These are phyloP conservation scores for Endoconidiophora polonica DNA, from an alignment of 2,329 filamentous ascomycete genomes.

Conservation along the genomic window DNA sequence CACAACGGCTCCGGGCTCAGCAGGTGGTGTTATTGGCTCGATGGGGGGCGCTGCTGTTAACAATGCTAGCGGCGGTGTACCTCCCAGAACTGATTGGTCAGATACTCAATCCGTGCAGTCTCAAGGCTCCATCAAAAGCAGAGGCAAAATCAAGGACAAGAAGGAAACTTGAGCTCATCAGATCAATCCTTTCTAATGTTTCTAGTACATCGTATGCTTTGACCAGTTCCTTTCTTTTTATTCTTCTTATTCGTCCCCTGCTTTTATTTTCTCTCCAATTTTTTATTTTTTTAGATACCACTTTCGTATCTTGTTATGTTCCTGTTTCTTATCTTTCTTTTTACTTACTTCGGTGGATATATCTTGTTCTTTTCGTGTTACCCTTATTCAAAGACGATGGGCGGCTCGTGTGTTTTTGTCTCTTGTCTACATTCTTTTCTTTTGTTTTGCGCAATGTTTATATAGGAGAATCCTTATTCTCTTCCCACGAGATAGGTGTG, in stretches of 20 bases:
- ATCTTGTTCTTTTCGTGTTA: constrained; percentile 3
- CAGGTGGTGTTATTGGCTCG: background rate
- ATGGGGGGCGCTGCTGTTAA: background rate
- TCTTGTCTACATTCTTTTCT: background rate
- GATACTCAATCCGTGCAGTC: constrained; percentile 7
- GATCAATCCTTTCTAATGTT: background rate
- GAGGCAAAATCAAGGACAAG: constrained; percentile 9
- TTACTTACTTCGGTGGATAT: background rate
- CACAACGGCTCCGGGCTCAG: background rate
- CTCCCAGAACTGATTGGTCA: background rate
- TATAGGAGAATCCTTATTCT: background rate
- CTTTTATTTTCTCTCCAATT: constrained; percentile 1
- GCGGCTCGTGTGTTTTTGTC: background rate
- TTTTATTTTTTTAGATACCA: constrained; percentile 4
- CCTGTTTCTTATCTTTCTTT: background rate
- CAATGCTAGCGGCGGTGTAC: background rate
- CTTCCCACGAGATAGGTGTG: background rate
- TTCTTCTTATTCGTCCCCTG: constrained; percentile 2
- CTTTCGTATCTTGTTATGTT: background rate
- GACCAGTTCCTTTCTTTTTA: background rate
- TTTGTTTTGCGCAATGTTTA: background rate
- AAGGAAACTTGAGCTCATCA: background rate
- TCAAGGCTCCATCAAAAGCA: constrained; percentile 5
- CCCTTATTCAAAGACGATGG: background rate
- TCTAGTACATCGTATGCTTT: background rate